Conservation (phyloP, 1,284 basidiomycete species). For the Trichosporon inkin region DNA sequence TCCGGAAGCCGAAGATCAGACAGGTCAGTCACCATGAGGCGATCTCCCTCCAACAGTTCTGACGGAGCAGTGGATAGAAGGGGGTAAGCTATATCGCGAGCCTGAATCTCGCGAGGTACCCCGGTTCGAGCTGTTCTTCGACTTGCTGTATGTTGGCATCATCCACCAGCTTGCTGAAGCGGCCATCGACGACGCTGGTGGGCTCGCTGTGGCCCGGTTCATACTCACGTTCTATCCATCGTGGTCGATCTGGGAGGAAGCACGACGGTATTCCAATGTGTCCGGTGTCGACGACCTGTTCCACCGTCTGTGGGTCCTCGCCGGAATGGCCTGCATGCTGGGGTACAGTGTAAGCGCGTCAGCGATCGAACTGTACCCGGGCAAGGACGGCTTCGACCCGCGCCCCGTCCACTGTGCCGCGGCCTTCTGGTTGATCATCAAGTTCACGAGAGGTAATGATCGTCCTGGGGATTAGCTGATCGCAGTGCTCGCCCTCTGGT, state of each 20-base stretch:
- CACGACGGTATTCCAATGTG: conserved; percentile 45
- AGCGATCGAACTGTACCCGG: conserved; percentile 30
- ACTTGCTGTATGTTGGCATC: conserved; percentile 51
- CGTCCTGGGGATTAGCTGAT: conserved; percentile 11
- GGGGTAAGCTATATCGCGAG: conserved; percentile 36
- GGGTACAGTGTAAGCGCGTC: conserved; percentile 51
- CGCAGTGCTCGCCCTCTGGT: conserved; percentile 20
- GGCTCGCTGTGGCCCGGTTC: conserved; percentile 34
- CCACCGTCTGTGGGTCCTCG: conserved; percentile 46
- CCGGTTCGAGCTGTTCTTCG: conserved; percentile 51
- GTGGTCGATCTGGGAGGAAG: conserved; percentile 51
- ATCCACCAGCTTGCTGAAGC: conserved; percentile 48
- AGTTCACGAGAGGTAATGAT: conserved; percentile 29
- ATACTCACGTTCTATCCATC: conserved; percentile 43
- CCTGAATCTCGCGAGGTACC: conserved; percentile 27
- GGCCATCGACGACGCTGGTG: conserved; percentile 24
- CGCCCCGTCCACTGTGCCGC: conserved; percentile 28
- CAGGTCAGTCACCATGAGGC: conserved; percentile 26
- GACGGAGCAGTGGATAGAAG: conserved; percentile 16
- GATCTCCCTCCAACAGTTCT: not conserved
- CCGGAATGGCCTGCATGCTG: conserved; percentile 43
- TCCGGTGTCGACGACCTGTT: conserved; percentile 48
- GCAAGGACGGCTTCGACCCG: not conserved
- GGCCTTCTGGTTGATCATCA: conserved; percentile 41
- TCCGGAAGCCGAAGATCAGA: conserved; percentile 28